A percentile compares a stretch with the other conserved stretches of the same genome.
phyloP scores from a whole-genome alignment of 1,139 yeast genomes.

The Geotrichum aggregatum region DNA sequence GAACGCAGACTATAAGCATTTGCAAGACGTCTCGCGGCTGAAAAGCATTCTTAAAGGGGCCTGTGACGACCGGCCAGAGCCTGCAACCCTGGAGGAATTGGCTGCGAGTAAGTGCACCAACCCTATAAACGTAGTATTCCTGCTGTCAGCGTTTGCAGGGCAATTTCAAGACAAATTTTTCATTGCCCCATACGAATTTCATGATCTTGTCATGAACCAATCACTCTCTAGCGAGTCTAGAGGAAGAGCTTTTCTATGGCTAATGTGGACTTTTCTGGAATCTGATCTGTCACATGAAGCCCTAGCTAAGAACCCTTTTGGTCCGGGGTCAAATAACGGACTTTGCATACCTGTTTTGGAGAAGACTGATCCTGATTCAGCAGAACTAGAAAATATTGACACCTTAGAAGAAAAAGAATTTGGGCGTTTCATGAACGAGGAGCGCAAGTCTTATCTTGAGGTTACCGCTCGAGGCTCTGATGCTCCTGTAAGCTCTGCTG shows the following conservation, averaged over 20 bases:
- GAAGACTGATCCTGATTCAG: constrained; percentile 42
- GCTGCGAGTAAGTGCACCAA: constrained; percentile 49
- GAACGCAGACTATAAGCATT: constrained; percentile 56
- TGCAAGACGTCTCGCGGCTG: constrained; percentile 92
- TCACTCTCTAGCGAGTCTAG: constrained; percentile 54
- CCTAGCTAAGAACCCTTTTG: constrained; percentile 62
- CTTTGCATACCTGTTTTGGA: constrained; percentile 19
- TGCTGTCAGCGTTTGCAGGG: constrained; percentile 61
- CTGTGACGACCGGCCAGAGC: constrained; percentile 55
- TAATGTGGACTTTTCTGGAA: constrained; percentile 49
- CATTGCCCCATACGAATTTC: constrained; percentile 44
- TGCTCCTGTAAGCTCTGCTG: too few relatives aligned
- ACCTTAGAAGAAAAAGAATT: constrained; percentile 65
- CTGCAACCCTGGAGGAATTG: constrained; percentile 50
- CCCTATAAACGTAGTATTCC: constrained; percentile 69
- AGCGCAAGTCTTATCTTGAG: constrained; percentile 57
- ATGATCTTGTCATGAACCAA: constrained; percentile 61
- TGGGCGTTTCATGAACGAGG: constrained; percentile 63
- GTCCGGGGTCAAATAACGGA: constrained; percentile 37
- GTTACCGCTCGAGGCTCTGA: too few relatives aligned
- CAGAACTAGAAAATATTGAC: constrained; percentile 56
- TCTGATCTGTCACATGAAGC: constrained; percentile 56
- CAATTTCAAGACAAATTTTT: constrained; percentile 46
- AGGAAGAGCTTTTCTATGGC: constrained; percentile 75
- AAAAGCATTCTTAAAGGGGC: constrained; percentile 83